Evolutionary conservation across 2,329 filamentous ascomycete species (phyloP).

Genomic region (Clonostachys sp.): DNA sequence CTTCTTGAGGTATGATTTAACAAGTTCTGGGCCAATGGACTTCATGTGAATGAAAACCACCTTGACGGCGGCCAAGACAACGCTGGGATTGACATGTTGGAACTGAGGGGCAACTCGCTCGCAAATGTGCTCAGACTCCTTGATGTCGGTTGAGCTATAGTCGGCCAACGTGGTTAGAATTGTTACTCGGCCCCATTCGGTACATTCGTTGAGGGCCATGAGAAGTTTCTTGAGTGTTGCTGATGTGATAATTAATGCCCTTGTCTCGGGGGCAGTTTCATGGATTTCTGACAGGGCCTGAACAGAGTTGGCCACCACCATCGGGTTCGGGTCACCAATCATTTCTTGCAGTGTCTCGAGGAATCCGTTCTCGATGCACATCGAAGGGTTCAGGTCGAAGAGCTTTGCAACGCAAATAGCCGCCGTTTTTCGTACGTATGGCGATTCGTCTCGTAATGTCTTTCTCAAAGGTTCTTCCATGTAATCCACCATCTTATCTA

Average conservation of each 20-base stretch:
- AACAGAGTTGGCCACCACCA: conserved; percentile 98
- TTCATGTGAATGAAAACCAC: conserved; percentile 97
- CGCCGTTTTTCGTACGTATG: conserved; percentile 96
- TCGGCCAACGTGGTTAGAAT: conserved; percentile 86
- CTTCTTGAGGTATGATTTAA: conserved; percentile 88
- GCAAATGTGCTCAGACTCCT: conserved; percentile 97
- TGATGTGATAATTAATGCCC: conserved; percentile 77
- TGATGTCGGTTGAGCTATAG: conserved; percentile 81
- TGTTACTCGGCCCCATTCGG: conserved; percentile 95
- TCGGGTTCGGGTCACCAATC: conserved; percentile 95
- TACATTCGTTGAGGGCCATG: conserved; percentile 95
- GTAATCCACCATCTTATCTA: conserved; percentile 99
- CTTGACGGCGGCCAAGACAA: conserved; percentile 96
- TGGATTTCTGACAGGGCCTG: conserved; percentile 88
- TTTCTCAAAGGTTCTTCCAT: conserved; percentile 98
- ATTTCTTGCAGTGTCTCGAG: conserved; percentile 89
- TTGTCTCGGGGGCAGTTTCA: conserved; percentile 86
- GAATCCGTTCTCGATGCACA: conserved; percentile 97
- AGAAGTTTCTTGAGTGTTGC: conserved; percentile 89
- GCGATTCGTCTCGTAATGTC: conserved; percentile 93
- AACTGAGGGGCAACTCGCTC: conserved; percentile 95
- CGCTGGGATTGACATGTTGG: conserved; percentile 96
- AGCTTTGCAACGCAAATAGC: conserved; percentile 97
- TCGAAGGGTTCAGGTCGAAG: conserved; percentile 85
- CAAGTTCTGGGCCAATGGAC: conserved; percentile 70